Conservation (phyloP, 805 yeast genomes). For the Kuraishia borneana region DNA sequence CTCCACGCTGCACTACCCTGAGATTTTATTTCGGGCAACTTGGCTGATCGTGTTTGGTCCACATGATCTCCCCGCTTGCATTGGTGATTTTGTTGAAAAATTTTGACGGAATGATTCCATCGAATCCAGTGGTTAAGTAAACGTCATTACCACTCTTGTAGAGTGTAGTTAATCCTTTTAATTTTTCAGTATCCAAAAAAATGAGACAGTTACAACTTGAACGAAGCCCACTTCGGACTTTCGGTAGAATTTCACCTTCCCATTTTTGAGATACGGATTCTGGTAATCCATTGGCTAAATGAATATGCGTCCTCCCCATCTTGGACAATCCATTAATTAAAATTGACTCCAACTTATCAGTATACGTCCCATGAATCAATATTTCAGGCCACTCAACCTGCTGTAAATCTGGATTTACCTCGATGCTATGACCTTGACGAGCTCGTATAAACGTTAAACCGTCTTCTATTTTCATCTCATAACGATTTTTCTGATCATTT, state of each 20-base stretch:
- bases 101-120: conserved; percentile 36
- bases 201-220: conserved; percentile 44
- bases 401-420: conserved; percentile 26
- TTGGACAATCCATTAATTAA: conserved; percentile 40
- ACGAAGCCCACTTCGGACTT: conserved; percentile 68
- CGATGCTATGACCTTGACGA: conserved; percentile 73
- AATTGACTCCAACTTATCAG: conserved; percentile 33
- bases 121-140: conserved; percentile 52
- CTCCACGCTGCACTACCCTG: too few relatives aligned
- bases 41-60: too few relatives aligned
- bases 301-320: conserved; percentile 80
- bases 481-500: conserved; percentile 63
- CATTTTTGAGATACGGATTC: conserved; percentile 5
- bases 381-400: conserved; percentile 30
- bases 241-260: conserved; percentile 5
- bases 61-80: conserved; percentile 7
- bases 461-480: conserved; percentile 27
- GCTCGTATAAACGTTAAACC: conserved; percentile 53
- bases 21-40: not conserved
- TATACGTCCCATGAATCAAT: conserved; percentile 76
- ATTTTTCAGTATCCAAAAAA: conserved; percentile 43
- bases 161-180: conserved; percentile 38
- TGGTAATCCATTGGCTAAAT: conserved; percentile 57
- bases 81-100: conserved; percentile 26
- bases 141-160: conserved; percentile 67